Base-by-base conservation (phyloP, 1,284 basidiomycete genomes). In the Exobasidium rhododendri region DNA sequence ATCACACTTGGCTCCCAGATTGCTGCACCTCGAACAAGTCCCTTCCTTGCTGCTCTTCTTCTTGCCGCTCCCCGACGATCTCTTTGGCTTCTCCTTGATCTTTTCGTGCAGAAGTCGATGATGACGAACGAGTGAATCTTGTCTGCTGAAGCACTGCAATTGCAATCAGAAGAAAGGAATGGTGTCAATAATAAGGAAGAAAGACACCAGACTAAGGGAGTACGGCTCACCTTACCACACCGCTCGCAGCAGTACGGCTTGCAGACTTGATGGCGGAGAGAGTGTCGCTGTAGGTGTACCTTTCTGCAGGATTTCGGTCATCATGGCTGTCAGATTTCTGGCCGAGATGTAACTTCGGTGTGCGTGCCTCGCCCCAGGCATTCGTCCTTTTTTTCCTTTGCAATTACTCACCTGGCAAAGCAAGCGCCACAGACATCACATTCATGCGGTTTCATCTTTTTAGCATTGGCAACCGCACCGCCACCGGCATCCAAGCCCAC, bases 371-470 rank as follows among this genome's bases (percentile, higher is more conserved):
- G n/a, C n/a, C n/a, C n/a, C n/a, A n/a, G n/a, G n/a, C n/a, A n/a
- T n/a, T n/a, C n/a, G n/a, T n/a, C n/a, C n/a, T n/a, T n/a, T n/a
- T n/a, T n/a, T n/a, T n/a, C n/a, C n/a, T n/a, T n/a, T n/a, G n/a
- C n/a, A n/a, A n/a, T n/a, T n/a, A 47, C 55, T 56, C 55, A 56
- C 55, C 55, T n/a, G 14, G 57, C 57, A 54, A 58, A 58, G 45
- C 57, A 58, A 31, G 57, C 57, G 26, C 45, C 45, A 51, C 57
- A 58, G 7, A 51, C 46, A 32, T 58, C 45, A 30, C 57, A 58
- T 51, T 58, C 46, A 28, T 58, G 57, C 7, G 57, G 57, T 35
- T 58, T 58, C 28, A 20, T 45, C 20, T 47, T 52, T 47, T 58
- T 52, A 28, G 22, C 3, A 3, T 32, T 45, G 28, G 32, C 35